Percentiles rank a stretch among this genome's conserved stretches.
These are phyloP conservation scores for Paramecium caudatum DNA, from an alignment of 73 alveolate genomes.

Conservation along the genomic window DNA sequence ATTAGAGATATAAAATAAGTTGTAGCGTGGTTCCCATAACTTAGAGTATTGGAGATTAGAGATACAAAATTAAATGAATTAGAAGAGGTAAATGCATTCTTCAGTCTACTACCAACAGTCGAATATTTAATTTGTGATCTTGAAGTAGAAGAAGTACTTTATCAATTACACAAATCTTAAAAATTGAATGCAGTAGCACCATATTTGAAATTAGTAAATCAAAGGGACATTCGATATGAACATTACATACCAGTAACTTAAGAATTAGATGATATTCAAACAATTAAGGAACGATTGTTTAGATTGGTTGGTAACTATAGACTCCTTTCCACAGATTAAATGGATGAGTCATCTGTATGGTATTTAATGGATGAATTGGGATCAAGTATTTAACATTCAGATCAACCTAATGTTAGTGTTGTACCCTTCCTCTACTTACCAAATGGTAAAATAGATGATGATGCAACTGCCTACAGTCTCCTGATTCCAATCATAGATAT, in stretches of 20 bases:
- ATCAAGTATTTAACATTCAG: slow-evolving; percentile 91
- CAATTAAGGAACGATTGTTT: slow-evolving; percentile 86
- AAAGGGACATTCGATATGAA: slow-evolving; percentile 69
- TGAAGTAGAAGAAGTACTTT: slow-evolving; percentile 78
- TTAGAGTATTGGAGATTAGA: slow-evolving; percentile 58
- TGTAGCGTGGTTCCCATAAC: slow-evolving; percentile 80
- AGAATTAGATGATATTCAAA: slow-evolving; percentile 78
- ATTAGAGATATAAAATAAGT: slow-evolving; percentile 52
- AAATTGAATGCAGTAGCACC: slow-evolving; percentile 77
- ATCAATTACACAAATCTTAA: slow-evolving; percentile 69
- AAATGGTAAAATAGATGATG: slow-evolving; percentile 84
- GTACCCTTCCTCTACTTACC: slow-evolving; percentile 94
- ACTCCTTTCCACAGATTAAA: slow-evolving; percentile 81
- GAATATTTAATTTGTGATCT: slow-evolving; percentile 80
- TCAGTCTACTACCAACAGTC: slow-evolving; percentile 75
- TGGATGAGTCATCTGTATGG: slow-evolving; percentile 95
- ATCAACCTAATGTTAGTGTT: slow-evolving; percentile 89
- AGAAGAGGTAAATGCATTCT: slow-evolving; percentile 77
- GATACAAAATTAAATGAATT: slow-evolving; percentile 72
- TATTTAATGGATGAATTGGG: slow-evolving; percentile 96
- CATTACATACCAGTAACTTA: slow-evolving; percentile 63
- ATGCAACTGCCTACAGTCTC: slow-evolving; percentile 87
- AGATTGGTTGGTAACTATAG: slow-evolving; percentile 88
- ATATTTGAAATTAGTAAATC: slow-evolving; percentile 75
- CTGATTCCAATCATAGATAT: slow-evolving; percentile 90